Evolutionary conservation across 495 filamentous ascomycete genomes (phyloP), one percentile per base, ranked within the genome.

Genomic region (Cercophora samala): DNA sequence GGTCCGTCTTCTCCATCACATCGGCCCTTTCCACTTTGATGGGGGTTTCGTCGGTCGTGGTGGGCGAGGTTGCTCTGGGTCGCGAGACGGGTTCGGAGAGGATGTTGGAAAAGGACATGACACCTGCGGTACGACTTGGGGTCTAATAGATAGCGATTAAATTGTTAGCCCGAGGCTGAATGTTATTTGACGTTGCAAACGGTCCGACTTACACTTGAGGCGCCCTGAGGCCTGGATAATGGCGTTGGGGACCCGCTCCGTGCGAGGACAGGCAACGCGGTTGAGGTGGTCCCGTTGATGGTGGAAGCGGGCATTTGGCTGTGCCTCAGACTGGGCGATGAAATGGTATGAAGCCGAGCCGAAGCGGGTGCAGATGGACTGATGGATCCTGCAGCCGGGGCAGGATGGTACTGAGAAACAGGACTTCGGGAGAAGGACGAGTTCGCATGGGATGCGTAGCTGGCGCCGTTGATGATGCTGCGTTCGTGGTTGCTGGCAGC

Each of bases 81-180:
- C 84, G 82, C 5, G 83, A 70, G 42, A 82, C 75, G 26, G 87
- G 84, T 56, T 92, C 91, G 73, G 90, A 93, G 46, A 97, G 85
- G 64, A 97, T 96, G 74, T 90, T 95, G 37, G 91, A 92, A 70
- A 97, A 92, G 3, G 91, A 92, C 93, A 97, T 97, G 17, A 93
- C 90, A 77, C 93, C 89, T 21, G 88, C 86, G 62, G 89, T 85
- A 68, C 90, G 86, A 63, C 87, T 82, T 37, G 87, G 82, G 61
- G 85, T 90, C 84, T 91, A 71, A 56, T 66, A 9, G 37, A 9
- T 13, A 9, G 37, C 2, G 37, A 13, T 8, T 11, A 46, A 46
- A 46, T 46, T 46, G 37, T 46, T 46, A 46, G 37, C 15, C 0
- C 11, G 15, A 46, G 37, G 37, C 37, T 17, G 37, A 46, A 46